Percentiles rank a stretch among this genome's conserved stretches.
Conservation (phyloP, 495 filamentous ascomycete genomes). For the Xylaria flabelliformis region DNA sequence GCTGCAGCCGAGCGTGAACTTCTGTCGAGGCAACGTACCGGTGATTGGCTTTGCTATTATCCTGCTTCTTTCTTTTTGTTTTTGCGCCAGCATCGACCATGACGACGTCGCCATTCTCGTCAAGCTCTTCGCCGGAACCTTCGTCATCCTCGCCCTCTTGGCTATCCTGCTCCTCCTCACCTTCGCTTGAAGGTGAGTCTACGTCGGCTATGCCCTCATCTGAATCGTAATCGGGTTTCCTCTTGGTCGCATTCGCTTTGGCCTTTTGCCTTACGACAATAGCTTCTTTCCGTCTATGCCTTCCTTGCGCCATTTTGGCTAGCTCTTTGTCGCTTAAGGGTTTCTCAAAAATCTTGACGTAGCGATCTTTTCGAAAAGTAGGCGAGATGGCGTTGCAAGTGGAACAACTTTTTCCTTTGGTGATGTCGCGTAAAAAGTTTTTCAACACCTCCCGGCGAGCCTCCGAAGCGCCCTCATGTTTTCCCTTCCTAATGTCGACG, state of each 20-base stretch:
- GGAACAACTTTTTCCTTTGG: conserved; percentile 67
- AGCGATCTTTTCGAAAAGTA: conserved; percentile 81
- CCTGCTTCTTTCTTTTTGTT: conserved; percentile 41
- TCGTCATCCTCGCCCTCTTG: conserved; percentile 53
- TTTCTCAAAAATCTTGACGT: conserved; percentile 91
- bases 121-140: conserved; percentile 53
- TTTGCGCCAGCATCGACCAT: conserved; percentile 52
- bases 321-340: conserved; percentile 71
- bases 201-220: conserved; percentile 79
- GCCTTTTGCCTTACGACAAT: conserved; percentile 43
- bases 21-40: conserved; percentile 76
- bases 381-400: conserved; percentile 79
- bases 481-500: conserved; percentile 63
- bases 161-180: conserved; percentile 52
- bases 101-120: conserved; percentile 58
- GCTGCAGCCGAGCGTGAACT: conserved; percentile 73
- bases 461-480: conserved; percentile 81
- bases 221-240: conserved; percentile 36
- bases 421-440: conserved; percentile 76
- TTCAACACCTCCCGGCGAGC: conserved; percentile 76
- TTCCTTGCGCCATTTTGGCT: conserved; percentile 73
- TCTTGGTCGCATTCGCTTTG: conserved; percentile 41
- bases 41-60: conserved; percentile 49
- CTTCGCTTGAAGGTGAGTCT: conserved; percentile 56
- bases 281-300: conserved; percentile 71